Evolutionary conservation across 805 yeast species (phyloP), one percentile per base, ranked within the genome.

Genomic region (Myxozyma udenii): DNA sequence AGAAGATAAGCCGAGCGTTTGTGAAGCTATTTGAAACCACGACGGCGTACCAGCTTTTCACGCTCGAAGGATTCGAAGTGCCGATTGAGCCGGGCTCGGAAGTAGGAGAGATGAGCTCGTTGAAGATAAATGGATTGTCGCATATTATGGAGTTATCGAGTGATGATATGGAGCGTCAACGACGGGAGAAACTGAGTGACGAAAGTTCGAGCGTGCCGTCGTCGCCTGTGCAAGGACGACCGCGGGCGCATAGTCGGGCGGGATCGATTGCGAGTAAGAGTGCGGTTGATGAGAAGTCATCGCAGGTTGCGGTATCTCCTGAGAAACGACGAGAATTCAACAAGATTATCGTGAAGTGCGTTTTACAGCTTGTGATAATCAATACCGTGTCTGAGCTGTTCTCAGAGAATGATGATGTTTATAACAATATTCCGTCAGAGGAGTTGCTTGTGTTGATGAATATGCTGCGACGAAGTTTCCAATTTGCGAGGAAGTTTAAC

Each of bases 341-440:
- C 24, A 76, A 85, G 0, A 87, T 91, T 64, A 95, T 93, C 39
- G 87, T 89, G 41, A 90, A 90, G 68, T 88, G 97, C 70, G 95
- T 93, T 21, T 73, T 91, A 60, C 98, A 93, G 65, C 72, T 91
- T 51, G 75, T 90, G 63, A 80, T 93, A 80, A 89, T 93, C 62
- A 96, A 91, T 66, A 79, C 87, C 0, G 74, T 88, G 23, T 81
- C 86, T 53, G 98, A 89, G 62, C 80, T 89, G 66, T 88, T 84
- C 42, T 75, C 73, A 49, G 55, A 61, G 16, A 48, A 62, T 30
- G 85, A 84, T 49, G 72, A 68, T 3, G 87, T 91, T 61, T 86
- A 85, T 60, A 79, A 76, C 44, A 62, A 76, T 22, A 78, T 89
- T 48, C 95, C 97, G 12, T 80, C 82, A 48, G 68, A 75, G 4